phyloP scores from a whole-genome alignment of 441 rosid species.

The Eruca vesicaria region DNA sequence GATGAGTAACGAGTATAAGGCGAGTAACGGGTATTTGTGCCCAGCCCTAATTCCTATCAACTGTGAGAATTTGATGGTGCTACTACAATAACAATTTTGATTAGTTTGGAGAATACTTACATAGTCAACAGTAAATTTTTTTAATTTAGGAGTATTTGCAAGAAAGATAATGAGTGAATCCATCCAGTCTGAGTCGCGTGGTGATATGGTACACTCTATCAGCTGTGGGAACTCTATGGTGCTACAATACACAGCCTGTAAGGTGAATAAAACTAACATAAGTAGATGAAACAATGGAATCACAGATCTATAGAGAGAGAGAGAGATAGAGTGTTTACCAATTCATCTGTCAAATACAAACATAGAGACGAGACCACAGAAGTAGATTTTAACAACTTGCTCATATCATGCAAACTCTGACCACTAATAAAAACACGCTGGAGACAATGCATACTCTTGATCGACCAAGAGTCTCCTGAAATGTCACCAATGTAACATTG shows the following conservation, averaged over 20 bases:
- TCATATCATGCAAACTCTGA: background rate
- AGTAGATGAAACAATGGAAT: too few species aligned
- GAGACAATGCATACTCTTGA: background rate
- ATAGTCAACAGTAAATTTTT: background rate
- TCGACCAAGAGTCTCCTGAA: background rate
- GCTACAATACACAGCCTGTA: background rate
- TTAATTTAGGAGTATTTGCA: background rate
- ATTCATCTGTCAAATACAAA: background rate
- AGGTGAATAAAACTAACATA: background rate
- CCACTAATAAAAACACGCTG: background rate
- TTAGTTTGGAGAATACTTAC: background rate
- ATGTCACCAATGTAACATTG: background rate
- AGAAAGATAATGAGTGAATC: background rate
- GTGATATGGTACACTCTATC: background rate
- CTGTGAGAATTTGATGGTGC: background rate
- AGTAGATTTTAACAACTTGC: background rate
- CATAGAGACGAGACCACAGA: background rate
- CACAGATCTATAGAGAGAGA: background rate
- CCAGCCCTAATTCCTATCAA: background rate
- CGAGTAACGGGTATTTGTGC: too few species aligned
- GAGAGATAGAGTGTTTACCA: too few species aligned
- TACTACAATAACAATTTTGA: background rate
- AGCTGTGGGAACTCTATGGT: background rate
- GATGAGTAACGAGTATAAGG: too few species aligned
- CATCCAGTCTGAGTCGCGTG: background rate